Evolutionary conservation across 2,329 filamentous ascomycete genomes (phyloP).

Genomic region (Paraphaeosphaeria sporulosa): DNA sequence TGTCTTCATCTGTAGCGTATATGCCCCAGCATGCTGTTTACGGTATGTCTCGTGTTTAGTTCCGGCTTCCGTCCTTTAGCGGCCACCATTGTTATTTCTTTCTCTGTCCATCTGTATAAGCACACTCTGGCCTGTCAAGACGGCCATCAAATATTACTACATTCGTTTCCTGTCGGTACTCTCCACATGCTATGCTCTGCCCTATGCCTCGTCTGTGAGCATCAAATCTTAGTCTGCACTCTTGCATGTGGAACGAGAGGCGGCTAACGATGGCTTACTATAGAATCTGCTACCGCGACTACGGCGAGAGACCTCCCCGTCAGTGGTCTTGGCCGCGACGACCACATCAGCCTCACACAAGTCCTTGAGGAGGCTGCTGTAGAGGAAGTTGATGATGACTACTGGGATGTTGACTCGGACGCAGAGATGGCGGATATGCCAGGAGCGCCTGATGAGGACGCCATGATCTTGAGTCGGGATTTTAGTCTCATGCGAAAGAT

Average conservation of each 20-base stretch:
- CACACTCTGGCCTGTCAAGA: slow-evolving; percentile 23
- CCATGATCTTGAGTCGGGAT: slow-evolving; percentile 36
- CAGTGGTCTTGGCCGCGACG: slow-evolving; percentile 50
- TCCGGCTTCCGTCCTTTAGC: slow-evolving; percentile 40
- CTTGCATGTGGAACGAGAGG: slow-evolving; percentile 12
- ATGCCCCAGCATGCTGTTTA: slow-evolving; percentile 47
- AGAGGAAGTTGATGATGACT: slow-evolving; percentile 58
- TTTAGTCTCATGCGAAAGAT: slow-evolving; percentile 49
- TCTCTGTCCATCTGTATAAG: slow-evolving; percentile 24
- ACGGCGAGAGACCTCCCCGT: slow-evolving; percentile 26
- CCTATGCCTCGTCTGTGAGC: slow-evolving; percentile 5
- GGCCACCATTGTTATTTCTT: slow-evolving; percentile 39
- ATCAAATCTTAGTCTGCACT: slow-evolving; percentile 2
- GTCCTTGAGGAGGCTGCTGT: slow-evolving; percentile 49
- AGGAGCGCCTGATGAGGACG: slow-evolving; percentile 29
- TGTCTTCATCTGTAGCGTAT: slow-evolving; percentile 47
- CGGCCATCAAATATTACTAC: slow-evolving; percentile 23
- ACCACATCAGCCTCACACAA: slow-evolving; percentile 45
- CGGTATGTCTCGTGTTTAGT: slow-evolving; percentile 52
- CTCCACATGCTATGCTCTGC: slow-evolving; percentile 10
- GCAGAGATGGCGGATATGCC: slow-evolving; percentile 51
- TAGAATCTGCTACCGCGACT: slow-evolving; percentile 33
- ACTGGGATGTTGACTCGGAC: slow-evolving; percentile 58
- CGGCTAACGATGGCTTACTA: slow-evolving; percentile 31
- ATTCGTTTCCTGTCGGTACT: slow-evolving; percentile 13